phyloP scores from a whole-genome alignment of 148 eudicot species.

The Spergularia marina region DNA sequence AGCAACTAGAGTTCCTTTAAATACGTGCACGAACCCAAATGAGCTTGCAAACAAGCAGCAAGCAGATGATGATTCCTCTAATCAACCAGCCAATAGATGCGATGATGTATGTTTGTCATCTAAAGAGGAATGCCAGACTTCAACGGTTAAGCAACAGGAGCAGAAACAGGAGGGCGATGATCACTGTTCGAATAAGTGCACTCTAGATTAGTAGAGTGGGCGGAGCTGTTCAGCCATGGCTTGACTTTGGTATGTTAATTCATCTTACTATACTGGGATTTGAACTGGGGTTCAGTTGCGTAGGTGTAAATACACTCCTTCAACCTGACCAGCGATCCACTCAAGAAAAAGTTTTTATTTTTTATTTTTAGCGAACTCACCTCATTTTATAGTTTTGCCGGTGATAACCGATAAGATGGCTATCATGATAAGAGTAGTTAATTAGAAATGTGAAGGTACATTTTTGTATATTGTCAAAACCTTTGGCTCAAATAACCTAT shows the following conservation, averaged over 20 bases:
- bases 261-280: not conserved
- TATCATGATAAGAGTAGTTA: too few species aligned
- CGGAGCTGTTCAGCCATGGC: not conserved
- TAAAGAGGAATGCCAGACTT: constrained; percentile 4
- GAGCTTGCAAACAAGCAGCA: constrained; percentile 32
- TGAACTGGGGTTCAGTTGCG: not conserved
- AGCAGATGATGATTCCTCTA: constrained; percentile 10
- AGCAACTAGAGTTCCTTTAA: constrained; percentile 38
- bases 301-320: not conserved
- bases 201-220: not conserved
- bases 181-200: constrained; percentile 17
- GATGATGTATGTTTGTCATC: constrained; percentile 13
- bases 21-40: constrained; percentile 28
- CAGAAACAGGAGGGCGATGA: constrained; percentile 22
- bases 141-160: constrained; percentile 17
- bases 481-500: too few species aligned
- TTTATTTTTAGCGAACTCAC: too few species aligned
- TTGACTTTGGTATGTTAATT: constrained; percentile 18
- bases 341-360: too few species aligned
- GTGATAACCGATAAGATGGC: too few species aligned
- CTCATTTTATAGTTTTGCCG: too few species aligned
- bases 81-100: constrained; percentile 11
- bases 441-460: too few species aligned
- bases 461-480: too few species aligned
- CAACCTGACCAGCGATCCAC: not conserved